A percentile compares a stretch with the other conserved stretches of the same genome.
phyloP scores from a whole-genome alignment of 148 eudicot species.

The Chenopodium quinoa region DNA sequence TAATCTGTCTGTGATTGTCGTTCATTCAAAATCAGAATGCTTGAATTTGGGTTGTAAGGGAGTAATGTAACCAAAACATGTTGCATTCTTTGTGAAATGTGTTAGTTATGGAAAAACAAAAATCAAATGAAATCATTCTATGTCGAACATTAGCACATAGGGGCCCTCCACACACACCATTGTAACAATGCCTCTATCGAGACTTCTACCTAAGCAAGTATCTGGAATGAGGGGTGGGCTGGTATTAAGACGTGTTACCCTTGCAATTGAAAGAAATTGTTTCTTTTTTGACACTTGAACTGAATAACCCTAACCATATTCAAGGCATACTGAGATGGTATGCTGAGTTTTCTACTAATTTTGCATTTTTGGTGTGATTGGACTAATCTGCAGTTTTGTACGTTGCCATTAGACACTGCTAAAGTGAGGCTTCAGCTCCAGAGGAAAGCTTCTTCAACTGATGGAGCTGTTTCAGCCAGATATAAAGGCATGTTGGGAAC shows the following conservation, averaged over 20 bases:
- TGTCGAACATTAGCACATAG: background rate
- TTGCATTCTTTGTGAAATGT: background rate
- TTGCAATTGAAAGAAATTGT: background rate
- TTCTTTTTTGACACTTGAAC: background rate
- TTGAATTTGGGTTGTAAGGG: background rate
- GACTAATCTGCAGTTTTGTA: constrained; percentile 54
- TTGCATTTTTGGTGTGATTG: constrained; percentile 20
- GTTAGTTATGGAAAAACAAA: background rate
- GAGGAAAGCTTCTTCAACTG: constrained; percentile 42
- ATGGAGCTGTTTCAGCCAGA: constrained; percentile 40
- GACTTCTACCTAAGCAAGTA: background rate
- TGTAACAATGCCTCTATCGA: background rate
- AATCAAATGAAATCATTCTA: too few species aligned
- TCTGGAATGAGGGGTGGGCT: background rate
- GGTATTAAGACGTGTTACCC: background rate
- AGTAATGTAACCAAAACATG: background rate
- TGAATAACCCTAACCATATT: constrained; percentile 1
- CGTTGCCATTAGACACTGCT: constrained; percentile 65
- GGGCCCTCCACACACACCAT: background rate
- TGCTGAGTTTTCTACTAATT: constrained; percentile 2
- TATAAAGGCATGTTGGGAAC: constrained; percentile 61
- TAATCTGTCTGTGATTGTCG: background rate
- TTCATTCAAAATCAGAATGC: background rate
- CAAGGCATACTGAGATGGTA: constrained; percentile 15
- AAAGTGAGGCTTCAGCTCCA: constrained; percentile 78